Evolutionary conservation across 352 stramenopile species (phyloP).

Genomic region (Pilasporangium apinafurcum): DNA sequence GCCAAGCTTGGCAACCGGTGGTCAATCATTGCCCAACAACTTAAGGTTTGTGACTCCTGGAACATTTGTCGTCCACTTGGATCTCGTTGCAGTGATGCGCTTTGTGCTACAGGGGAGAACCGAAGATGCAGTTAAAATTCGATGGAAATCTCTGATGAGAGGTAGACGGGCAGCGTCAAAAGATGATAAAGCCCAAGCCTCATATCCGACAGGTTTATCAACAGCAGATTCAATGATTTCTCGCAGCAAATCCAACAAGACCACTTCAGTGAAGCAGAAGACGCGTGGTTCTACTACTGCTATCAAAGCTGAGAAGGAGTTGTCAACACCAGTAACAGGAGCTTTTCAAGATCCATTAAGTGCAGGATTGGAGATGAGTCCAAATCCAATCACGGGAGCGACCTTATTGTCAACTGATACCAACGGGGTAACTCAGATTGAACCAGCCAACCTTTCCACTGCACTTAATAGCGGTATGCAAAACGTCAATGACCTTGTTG

Average conservation of each 20-base stretch:
- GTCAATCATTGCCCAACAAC: conserved; percentile 89
- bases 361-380: neutral
- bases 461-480: conserved; percentile 36
- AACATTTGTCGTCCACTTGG: neutral
- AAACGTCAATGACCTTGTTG: conserved; percentile 62
- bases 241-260: conserved; percentile 21
- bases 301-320: conserved; percentile 13
- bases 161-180: conserved; percentile 61
- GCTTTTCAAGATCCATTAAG: conserved; percentile 2
- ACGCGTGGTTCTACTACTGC: conserved; percentile 23
- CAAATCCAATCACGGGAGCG: conserved; percentile 2
- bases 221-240: neutral
- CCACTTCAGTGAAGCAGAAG: conserved; percentile 33
- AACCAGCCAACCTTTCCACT: conserved; percentile 18
- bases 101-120: conserved; percentile 59
- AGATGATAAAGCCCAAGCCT: conserved; percentile 38
- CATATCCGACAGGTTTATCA: neutral
- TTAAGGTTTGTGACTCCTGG: conserved; percentile 47
- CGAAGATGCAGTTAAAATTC: conserved; percentile 92
- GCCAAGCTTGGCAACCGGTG: conserved; percentile 89
- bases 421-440: conserved; percentile 4
- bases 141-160: conserved; percentile 89
- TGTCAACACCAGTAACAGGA: neutral
- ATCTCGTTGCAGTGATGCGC: neutral
- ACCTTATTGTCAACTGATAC: conserved; percentile 5